Evolutionary conservation across 129 eudicot genomes (phyloP), one percentile per base, ranked within the genome.

Genomic region (Pseudognaphalium luteoalbum): DNA sequence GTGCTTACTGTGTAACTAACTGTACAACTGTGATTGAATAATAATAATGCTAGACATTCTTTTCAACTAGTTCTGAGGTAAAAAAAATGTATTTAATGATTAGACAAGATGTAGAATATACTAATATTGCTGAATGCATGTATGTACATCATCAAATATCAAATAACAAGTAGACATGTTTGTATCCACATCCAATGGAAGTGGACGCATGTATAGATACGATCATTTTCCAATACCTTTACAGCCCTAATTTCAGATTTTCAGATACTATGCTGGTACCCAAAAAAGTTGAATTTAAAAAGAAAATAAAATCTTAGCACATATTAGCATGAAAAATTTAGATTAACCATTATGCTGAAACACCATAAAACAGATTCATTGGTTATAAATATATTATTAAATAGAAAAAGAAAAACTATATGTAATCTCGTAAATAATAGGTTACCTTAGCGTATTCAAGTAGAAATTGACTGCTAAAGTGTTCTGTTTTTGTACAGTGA

Each of bases 401-500:
- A 10, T 11, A 44, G 12, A 44, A 44, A 44, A 44, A 3, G 3
- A 8, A 12, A 44, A 44, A 16, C 17, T 44, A 17, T 44, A 44
- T 2, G 52, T 44, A 44, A 44, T 44, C 52, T 44, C 52, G 12
- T 25, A 25, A 25, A 25, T 25, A 0, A 25, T 34, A 66, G 59
- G 39, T 68, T 80, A 94, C 98, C 91, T 81, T 59, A 94, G 82
- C 81, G 84, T 89, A 59, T 56, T 77, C 14, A 78, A 83, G 77
- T 95, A 95, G 63, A 95, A 91, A 54, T 81, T 81, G 90, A 95
- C 76, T 37, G 99, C 99, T 52, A 74, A 77, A 63, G 70, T 39
- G 86, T 95, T 95, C 47, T 54, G 81, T 76, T 84, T 95, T 71
- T 91, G 99, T 81, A 91, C 99, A 62, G 99, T 95, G 57, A 95